These are phyloP conservation scores for Colletotrichum sp. DNA, from an alignment of 2,329 filamentous ascomycete genomes.

Conservation along the genomic window DNA sequence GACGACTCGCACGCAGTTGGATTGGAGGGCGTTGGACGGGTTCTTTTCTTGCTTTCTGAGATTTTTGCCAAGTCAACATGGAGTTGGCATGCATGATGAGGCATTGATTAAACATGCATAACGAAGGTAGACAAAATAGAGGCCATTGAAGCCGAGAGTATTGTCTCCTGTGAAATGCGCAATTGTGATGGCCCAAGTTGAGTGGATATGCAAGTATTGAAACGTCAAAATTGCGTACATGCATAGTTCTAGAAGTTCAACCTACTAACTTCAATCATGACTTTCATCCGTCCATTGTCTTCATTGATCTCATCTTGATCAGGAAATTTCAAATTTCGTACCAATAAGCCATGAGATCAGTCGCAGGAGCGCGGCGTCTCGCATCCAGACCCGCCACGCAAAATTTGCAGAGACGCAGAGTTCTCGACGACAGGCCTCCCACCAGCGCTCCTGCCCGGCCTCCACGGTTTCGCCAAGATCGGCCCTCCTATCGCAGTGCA, in stretches of 20 bases:
- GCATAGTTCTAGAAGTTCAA: background rate
- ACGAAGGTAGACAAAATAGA: conserved; percentile 14
- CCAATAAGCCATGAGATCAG: background rate
- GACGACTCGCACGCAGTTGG: conserved; percentile 17
- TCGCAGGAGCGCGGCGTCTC: background rate
- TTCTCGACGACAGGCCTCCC: background rate
- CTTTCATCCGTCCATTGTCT: background rate
- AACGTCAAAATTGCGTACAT: background rate
- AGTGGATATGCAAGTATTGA: background rate
- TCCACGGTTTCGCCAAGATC: background rate
- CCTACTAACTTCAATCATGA: background rate
- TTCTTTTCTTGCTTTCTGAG: background rate
- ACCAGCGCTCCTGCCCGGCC: background rate
- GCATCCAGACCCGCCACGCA: background rate
- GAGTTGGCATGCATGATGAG: conserved; percentile 13
- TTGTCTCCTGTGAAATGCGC: background rate
- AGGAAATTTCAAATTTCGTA: background rate
- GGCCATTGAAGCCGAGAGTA: background rate
- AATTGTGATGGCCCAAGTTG: background rate
- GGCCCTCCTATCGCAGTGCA: background rate
- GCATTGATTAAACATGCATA: conserved; percentile 8
- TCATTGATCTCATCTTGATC: background rate
- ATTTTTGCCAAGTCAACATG: background rate
- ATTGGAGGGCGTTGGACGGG: background rate
- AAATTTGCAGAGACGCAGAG: background rate